Base-by-base conservation (phyloP, 2,329 filamentous ascomycete genomes). In the Plectosphaerella sp. region DNA sequence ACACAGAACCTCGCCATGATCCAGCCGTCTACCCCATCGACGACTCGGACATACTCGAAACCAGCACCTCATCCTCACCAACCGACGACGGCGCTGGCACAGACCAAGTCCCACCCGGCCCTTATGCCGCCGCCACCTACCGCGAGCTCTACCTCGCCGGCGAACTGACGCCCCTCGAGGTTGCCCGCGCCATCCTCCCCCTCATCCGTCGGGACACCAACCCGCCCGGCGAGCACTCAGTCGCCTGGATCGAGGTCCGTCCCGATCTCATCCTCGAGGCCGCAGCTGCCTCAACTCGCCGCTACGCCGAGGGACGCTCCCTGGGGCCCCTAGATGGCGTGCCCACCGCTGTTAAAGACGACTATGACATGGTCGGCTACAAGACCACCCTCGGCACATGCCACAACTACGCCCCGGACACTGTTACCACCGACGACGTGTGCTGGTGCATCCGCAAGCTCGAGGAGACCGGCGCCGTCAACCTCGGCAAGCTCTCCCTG, bases 361-460 rank as follows among this genome's bases (percentile, higher is more conserved):
- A 91, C 64, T 82, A 88, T 48, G 84, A 91, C 63, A 69, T 93
- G 22, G 80, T 82, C n/a, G 89, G 88, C 1, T 91, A 93, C 65
- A 75, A 76, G 43, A 86, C 82, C 41, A 86, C 76, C 11, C 73
- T 88, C 42, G 86, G 86, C 8, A 83, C 82, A 10, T 73, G 73
- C 35, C 73, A 82, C 56, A 80, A 87, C 61, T 87, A 84, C 61
- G 41, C 41, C n/a, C 10, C 16, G 5, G 41, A 20, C 18, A n/a
- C 6, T 6, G 10, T 20, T 4, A 18, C 41, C n/a, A 43, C 4
- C 10, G 47, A 37, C 6, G 15, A 36, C 35, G 25, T 25, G 16
- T 47, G 24, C 12, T 48, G 47, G 47, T 48, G 47, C 16, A 36
- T 37, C 18, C 24, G 20, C 14, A 48, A 82, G 81, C 16, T 92